These are phyloP conservation scores for Phaffia rhodozyma DNA, from an alignment of 1,284 basidiomycete species.

Conservation along the genomic window DNA sequence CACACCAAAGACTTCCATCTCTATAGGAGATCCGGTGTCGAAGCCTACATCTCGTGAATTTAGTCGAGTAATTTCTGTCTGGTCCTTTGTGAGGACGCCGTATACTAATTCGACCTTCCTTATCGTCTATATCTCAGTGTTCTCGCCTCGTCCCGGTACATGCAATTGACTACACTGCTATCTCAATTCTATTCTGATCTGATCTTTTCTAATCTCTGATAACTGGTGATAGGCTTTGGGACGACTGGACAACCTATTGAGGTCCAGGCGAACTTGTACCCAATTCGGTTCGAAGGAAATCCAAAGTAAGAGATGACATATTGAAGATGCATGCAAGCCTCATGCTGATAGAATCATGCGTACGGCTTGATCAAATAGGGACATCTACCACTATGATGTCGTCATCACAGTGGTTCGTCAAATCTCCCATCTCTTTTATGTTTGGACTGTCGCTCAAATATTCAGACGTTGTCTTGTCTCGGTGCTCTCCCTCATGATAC, in stretches of 20 bases:
- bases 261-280: conserved; percentile 4
- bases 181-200: too few species aligned
- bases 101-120: too few species aligned
- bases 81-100: too few species aligned
- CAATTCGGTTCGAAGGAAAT: neutral
- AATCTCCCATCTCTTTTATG: neutral
- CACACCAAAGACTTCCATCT: too few species aligned
- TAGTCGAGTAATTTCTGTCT: too few species aligned
- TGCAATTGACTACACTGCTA: too few species aligned
- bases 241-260: neutral
- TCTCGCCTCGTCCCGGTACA: too few species aligned
- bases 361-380: neutral
- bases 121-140: too few species aligned
- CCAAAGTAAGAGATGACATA: neutral
- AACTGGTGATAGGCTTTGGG: neutral
- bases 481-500: neutral
- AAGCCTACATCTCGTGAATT: too few species aligned
- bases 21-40: too few species aligned
- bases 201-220: too few species aligned
- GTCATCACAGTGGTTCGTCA: neutral
- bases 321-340: neutral
- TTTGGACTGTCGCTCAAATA: neutral
- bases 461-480: neutral
- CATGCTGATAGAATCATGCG: neutral
- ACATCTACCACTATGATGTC: conserved; percentile 9